Percentiles rank a stretch among this genome's conserved stretches.
Evolutionary conservation across 2,329 filamentous ascomycete species (phyloP).

Genomic region (Cladophialophora carrionii): DNA sequence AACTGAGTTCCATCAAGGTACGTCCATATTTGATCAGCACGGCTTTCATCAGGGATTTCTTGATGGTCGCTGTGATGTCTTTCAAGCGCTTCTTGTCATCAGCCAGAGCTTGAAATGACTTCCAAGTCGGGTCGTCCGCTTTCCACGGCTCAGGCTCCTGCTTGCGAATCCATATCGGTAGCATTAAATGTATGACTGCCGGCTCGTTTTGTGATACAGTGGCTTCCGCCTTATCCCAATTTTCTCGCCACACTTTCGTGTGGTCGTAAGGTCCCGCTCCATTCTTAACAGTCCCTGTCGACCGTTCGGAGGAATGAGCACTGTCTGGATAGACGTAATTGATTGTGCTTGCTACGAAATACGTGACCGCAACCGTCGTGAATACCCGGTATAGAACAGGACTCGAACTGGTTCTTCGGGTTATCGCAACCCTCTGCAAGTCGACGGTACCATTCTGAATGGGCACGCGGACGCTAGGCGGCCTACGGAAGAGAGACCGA

Average conservation of each 20-base stretch:
- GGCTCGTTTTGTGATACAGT: neutral
- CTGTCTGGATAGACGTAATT: constrained; percentile 19
- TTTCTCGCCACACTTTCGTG: neutral
- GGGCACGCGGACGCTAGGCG: constrained; percentile 37
- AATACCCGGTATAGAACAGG: constrained; percentile 31
- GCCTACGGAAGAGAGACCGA: constrained; percentile 36
- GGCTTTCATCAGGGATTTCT: constrained; percentile 14
- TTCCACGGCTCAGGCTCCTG: constrained; percentile 18
- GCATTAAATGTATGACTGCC: constrained; percentile 27
- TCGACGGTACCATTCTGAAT: constrained; percentile 31
- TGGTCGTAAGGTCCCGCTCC: neutral
- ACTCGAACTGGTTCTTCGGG: constrained; percentile 25
- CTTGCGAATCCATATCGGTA: constrained; percentile 36
- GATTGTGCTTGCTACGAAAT: constrained; percentile 29
- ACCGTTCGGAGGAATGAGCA: constrained; percentile 1
- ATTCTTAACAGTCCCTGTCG: constrained; percentile 5
- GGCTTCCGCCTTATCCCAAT: constrained; percentile 13
- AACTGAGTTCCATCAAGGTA: constrained; percentile 10
- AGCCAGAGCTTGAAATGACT: constrained; percentile 32
- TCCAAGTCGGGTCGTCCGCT: constrained; percentile 35
- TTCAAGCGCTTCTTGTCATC: constrained; percentile 32
- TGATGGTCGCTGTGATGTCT: constrained; percentile 26
- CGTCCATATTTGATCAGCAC: constrained; percentile 13
- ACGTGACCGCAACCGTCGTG: constrained; percentile 31
- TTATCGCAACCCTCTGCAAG: constrained; percentile 35